Conservation (phyloP, 179 eudicot genomes). For the Actinidia arguta region DNA sequence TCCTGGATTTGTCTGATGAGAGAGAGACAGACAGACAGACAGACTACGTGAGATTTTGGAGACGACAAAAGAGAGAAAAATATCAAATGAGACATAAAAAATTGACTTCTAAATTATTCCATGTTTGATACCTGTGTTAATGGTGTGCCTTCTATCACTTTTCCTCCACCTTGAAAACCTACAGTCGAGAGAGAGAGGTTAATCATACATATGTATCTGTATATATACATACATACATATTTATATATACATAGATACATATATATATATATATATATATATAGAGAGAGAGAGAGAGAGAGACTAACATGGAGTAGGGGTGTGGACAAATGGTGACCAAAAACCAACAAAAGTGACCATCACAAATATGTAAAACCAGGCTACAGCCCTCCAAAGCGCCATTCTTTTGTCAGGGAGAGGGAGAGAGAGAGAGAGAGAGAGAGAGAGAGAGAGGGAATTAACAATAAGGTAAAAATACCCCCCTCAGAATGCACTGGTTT, state of each 20-base stretch:
- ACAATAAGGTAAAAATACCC: too few species aligned
- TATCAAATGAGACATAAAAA: neutral
- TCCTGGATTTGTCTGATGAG: conserved; percentile 4
- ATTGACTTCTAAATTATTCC: neutral
- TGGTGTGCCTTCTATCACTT: neutral
- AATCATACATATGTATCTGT: too few species aligned
- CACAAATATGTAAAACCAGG: conserved; percentile 11
- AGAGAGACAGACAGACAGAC: neutral
- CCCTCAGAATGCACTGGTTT: too few species aligned
- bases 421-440: neutral
- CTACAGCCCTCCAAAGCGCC: conserved; percentile 1
- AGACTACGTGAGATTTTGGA: neutral
- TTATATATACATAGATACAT: too few species aligned
- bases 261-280: neutral
- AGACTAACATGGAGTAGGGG: neutral
- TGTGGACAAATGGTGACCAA: conserved; percentile 1
- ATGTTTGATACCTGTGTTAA: neutral
- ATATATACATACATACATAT: too few species aligned
- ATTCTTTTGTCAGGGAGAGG: neutral
- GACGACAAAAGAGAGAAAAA: neutral
- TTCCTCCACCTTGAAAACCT: conserved; percentile 10
- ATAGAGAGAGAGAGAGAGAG: conserved; percentile 6
- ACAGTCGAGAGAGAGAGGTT: neutral
- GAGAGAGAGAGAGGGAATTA: conserved; percentile 7
- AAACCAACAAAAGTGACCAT: neutral